Percentiles rank a stretch among this genome's conserved stretches.
Conservation (phyloP, 202 grass and related monocot genomes). For the Elaeis oleifera region DNA sequence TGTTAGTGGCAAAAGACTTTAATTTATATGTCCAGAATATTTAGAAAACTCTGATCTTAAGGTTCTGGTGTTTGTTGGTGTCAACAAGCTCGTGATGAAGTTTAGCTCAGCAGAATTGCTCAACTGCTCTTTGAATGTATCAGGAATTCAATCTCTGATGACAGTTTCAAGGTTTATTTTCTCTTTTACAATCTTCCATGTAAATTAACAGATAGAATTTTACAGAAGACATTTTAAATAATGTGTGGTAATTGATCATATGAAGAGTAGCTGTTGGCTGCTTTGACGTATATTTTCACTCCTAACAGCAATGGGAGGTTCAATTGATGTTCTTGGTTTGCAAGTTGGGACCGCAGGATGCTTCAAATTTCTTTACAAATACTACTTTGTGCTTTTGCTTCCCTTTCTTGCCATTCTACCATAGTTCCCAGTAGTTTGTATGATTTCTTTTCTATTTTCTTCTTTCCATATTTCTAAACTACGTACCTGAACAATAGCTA, state of each 20-base stretch:
- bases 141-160: slow-evolving; percentile 70
- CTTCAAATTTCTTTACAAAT: slow-evolving; percentile 3
- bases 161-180: slow-evolving; percentile 71
- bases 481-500: slow-evolving; percentile 19
- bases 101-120: too few relatives aligned
- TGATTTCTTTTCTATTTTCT: neutral
- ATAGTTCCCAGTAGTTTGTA: neutral
- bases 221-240: too few relatives aligned
- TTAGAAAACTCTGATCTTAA: slow-evolving; percentile 1
- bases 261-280: too few relatives aligned
- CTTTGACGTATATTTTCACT: too few relatives aligned
- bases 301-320: too few relatives aligned
- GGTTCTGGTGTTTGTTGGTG: slow-evolving; percentile 65
- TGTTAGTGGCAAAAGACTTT: too few relatives aligned
- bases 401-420: neutral
- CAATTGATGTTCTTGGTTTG: too few relatives aligned
- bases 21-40: too few relatives aligned
- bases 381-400: slow-evolving; percentile 15
- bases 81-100: too few relatives aligned
- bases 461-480: slow-evolving; percentile 13
- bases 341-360: too few relatives aligned
- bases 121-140: slow-evolving; percentile 42
- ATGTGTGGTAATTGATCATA: too few relatives aligned
- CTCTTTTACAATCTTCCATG: slow-evolving; percentile 7
- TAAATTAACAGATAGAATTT: too few relatives aligned